Evolutionary conservation across 2,329 filamentous ascomycete species (phyloP).

Genomic region (Calycina herbarum): DNA sequence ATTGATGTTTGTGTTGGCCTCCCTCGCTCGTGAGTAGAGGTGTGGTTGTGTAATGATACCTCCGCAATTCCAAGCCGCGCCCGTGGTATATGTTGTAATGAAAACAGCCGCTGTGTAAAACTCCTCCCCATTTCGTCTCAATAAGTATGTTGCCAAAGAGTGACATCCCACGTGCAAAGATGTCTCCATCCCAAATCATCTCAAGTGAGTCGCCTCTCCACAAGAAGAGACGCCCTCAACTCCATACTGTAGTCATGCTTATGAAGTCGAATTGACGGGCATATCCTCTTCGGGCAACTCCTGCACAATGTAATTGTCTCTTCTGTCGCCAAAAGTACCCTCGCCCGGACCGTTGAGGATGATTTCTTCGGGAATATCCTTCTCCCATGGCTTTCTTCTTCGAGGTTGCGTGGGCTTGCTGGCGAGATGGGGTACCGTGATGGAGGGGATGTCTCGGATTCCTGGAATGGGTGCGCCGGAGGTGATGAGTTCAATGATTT

Average conservation of each 20-base stretch:
- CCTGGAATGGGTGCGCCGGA: slow-evolving; percentile 81
- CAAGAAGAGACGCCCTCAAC: neutral
- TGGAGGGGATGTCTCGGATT: slow-evolving; percentile 83
- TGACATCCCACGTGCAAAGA: neutral
- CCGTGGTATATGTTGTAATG: slow-evolving; percentile 3
- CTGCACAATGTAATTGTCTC: slow-evolving; percentile 31
- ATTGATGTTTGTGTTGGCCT: neutral
- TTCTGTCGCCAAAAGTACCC: slow-evolving; percentile 36
- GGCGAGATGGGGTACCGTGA: slow-evolving; percentile 67
- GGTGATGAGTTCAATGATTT: slow-evolving; percentile 83
- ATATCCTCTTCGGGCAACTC: slow-evolving; percentile 29
- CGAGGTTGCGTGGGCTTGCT: slow-evolving; percentile 35
- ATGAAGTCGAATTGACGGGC: neutral
- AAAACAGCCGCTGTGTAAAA: neutral
- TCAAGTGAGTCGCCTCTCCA: neutral
- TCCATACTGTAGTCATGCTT: neutral
- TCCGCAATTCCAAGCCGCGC: neutral
- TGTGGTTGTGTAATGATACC: neutral
- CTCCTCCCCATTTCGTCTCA: neutral
- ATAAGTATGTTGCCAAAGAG: neutral
- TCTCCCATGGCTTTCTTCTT: slow-evolving; percentile 77
- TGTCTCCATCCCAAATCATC: neutral
- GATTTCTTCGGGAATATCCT: slow-evolving; percentile 41
- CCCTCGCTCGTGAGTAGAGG: neutral
- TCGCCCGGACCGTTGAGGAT: slow-evolving; percentile 37